Evolutionary conservation across 441 rosid genomes (phyloP).

Genomic region (Eugenia klotzschiana): DNA sequence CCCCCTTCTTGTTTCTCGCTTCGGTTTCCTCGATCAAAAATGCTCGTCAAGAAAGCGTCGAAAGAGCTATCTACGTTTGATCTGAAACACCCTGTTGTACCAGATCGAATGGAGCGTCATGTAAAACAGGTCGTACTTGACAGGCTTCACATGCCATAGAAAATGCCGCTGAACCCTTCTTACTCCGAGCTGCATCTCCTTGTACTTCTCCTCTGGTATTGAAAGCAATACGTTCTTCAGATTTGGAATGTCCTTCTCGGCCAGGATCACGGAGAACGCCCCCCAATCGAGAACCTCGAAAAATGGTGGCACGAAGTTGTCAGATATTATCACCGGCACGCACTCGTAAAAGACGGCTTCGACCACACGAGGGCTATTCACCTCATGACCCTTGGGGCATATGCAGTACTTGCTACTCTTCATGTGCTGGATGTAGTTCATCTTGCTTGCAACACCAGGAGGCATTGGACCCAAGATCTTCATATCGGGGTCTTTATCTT

Average conservation of each 20-base stretch:
- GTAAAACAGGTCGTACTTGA: slow-evolving; percentile 72
- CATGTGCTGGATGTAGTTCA: slow-evolving; percentile 79
- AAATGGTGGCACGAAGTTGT: slow-evolving; percentile 80
- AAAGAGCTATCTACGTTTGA: slow-evolving; percentile 34
- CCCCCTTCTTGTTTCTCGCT: background rate
- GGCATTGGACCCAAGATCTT: slow-evolving; percentile 75
- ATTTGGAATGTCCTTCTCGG: slow-evolving; percentile 69
- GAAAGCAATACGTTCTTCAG: slow-evolving; percentile 46
- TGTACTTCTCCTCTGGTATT: slow-evolving; percentile 52
- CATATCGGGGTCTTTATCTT: slow-evolving; percentile 69
- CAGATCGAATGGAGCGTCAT: slow-evolving; percentile 90
- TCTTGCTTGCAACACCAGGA: slow-evolving; percentile 77
- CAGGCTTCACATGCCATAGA: slow-evolving; percentile 70
- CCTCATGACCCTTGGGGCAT: slow-evolving; percentile 82
- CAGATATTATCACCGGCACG: slow-evolving; percentile 73
- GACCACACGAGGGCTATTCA: slow-evolving; percentile 78
- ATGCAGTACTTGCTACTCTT: slow-evolving; percentile 83
- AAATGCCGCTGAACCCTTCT: slow-evolving; percentile 66
- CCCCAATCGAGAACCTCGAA: slow-evolving; percentile 72
- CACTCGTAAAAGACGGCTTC: slow-evolving; percentile 83
- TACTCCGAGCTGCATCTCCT: slow-evolving; percentile 56
- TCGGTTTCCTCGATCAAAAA: background rate
- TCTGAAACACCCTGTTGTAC: slow-evolving; percentile 74
- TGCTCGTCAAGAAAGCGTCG: background rate
- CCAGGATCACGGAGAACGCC: slow-evolving; percentile 51